A percentile compares a stretch with the other conserved stretches of the same genome.
Conservation (phyloP, 2,329 filamentous ascomycete genomes). For the Elsinoe perseae region DNA sequence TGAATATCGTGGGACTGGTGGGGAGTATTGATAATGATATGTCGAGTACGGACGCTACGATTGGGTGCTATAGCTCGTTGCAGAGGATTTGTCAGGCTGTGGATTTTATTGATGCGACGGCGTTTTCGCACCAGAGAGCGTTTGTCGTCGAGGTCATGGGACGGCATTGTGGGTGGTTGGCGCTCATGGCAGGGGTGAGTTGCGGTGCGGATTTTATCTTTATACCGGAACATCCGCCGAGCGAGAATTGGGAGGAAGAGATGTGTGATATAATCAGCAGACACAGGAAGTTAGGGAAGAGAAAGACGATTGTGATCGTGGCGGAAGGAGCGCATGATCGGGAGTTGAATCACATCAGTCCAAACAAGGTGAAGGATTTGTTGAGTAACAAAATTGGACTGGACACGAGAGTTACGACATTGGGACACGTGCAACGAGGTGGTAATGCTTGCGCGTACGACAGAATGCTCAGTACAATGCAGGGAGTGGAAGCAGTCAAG, state of each 20-base stretch:
- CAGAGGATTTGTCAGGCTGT: slow-evolving; percentile 91
- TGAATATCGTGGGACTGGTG: slow-evolving; percentile 94
- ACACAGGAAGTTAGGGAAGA: slow-evolving; percentile 83
- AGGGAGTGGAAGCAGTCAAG: slow-evolving; percentile 89
- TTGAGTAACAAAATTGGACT: slow-evolving; percentile 73
- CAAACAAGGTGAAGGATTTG: slow-evolving; percentile 75
- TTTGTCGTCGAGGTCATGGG: slow-evolving; percentile 99
- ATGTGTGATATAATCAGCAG: slow-evolving; percentile 72
- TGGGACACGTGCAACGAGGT: slow-evolving; percentile 96
- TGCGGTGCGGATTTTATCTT: slow-evolving; percentile 96
- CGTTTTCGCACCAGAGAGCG: slow-evolving; percentile 85
- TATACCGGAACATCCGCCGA: slow-evolving; percentile 86
- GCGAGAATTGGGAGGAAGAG: slow-evolving; percentile 78
- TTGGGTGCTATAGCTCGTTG: slow-evolving; percentile 91
- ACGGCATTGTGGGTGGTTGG: slow-evolving; percentile 93
- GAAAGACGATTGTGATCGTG: slow-evolving; percentile 96
- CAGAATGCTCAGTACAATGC: slow-evolving; percentile 82
- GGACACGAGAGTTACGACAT: slow-evolving; percentile 87
- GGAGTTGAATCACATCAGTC: slow-evolving; percentile 73
- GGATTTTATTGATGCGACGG: slow-evolving; percentile 93
- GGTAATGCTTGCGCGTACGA: slow-evolving; percentile 90
- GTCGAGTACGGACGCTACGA: slow-evolving; percentile 88
- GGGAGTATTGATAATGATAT: slow-evolving; percentile 98
- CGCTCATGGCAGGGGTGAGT: slow-evolving; percentile 89
- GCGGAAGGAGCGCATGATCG: slow-evolving; percentile 88